Conservation (phyloP, 176 grass and related monocot genomes). For the Bonia amplexicaulis region DNA sequence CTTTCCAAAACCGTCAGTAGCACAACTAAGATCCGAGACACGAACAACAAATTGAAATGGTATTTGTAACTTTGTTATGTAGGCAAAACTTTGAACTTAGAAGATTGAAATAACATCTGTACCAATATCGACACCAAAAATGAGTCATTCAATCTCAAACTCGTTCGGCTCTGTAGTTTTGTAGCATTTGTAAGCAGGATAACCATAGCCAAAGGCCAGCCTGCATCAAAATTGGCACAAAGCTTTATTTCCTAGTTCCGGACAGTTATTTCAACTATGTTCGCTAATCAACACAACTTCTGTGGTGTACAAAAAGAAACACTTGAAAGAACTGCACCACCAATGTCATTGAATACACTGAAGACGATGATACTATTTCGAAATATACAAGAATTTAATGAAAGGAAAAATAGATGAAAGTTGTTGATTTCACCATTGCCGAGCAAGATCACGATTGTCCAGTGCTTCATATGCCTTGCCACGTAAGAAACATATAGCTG, state of each 20-base stretch:
- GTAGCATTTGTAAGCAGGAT: no score
- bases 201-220: no score
- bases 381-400: neutral
- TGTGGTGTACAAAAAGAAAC: neutral
- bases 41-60: no score
- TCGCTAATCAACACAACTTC: neutral
- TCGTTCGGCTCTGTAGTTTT: no score
- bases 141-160: no score
- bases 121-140: no score
- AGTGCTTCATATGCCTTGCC: constrained; percentile 95
- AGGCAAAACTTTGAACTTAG: no score
- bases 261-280: neutral
- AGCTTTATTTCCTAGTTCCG: neutral
- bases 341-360: neutral
- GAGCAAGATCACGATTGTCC: constrained; percentile 84
- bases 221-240: no score
- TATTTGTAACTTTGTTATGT: no score
- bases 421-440: constrained; percentile 56
- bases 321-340: neutral
- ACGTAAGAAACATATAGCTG: constrained; percentile 92
- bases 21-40: constrained; percentile 40
- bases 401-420: neutral
- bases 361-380: neutral
- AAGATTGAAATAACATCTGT: no score
- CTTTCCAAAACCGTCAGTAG: constrained; percentile 47